Evolutionary conservation across 345 rosid species (phyloP), one percentile per base, ranked within the genome.

Genomic region (Murraya koenigii): DNA sequence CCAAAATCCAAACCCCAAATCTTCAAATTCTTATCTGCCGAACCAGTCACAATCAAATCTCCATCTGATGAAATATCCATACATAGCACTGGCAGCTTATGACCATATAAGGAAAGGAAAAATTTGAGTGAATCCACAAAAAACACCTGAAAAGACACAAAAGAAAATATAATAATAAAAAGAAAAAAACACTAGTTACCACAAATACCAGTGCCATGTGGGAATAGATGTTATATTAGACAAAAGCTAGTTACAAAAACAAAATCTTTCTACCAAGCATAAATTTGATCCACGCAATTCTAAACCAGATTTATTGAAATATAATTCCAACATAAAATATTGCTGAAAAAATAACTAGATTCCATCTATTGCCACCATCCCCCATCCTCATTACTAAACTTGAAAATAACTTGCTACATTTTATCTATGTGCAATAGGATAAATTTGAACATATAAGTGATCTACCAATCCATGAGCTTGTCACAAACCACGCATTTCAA

Each of bases 1-100:
- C 99, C 98, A 82, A 96, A 96, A 87, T 96, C 99, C 86, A 96
- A 80, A 70, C 98, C 99, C 99, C 98, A 96, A 71, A 96, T 94
- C 84, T 90, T 94, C 75, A 96, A 63, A 87, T 96, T 96, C 82
- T 96, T 96, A 85, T 96, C 98, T 72, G 94, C 97, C 41, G 98
- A 96, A 47, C 99, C 98, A 60, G 98, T 94, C 65, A 94, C 98
- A 71, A 96, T 86, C 86, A 92, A 80, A 85, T 88, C 97, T 76
- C 99, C 99, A 85, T 96, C 98, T 6, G 99, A 96, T 71, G 98
- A 96, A 72, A 91, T 90, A 86, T 96, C 99, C 93, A 96, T 87
- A 82, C 97, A 87, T 74, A 96, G 87, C 59, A 96, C 99, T 67
- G 98, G 99, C 69, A 94, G 87, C 85, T 88, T 91, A 89, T 96